Base-by-base conservation (phyloP, 495 filamentous ascomycete genomes). In the Aspergillus heteromorphus region DNA sequence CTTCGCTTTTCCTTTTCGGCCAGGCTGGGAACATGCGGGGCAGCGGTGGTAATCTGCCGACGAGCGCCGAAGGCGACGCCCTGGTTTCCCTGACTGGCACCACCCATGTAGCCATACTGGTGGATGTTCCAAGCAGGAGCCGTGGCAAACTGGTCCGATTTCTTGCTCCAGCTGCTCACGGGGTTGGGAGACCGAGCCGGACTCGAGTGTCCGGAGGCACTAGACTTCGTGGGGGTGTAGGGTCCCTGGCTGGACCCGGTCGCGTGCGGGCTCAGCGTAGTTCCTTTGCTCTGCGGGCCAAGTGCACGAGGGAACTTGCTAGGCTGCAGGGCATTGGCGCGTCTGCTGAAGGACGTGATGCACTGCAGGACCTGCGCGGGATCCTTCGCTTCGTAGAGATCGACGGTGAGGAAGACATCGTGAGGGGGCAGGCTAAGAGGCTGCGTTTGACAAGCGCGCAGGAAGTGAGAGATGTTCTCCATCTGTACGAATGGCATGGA, bases 381-480 rank as follows among this genome's bases (percentile, higher is more conserved):
- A 62, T 99, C 95, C 71, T 99, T 99, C 43, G 81, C 78, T 70
- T 99, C 95, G 76, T 88, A 97, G 41, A 99, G 83, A 71, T 99
- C 95, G 58, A 97, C 95, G 3, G 95, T 99, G 54, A 97, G 83
- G 72, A 99, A 99, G 58, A 92, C 81, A 67, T 99, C 95, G 73
- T 97, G 95, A 4, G 92, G 83, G 27, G 89, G 91, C 34, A 99
- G 81, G 67, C 84, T 88, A 29, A 99, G 76, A 3, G 95, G 93
- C 23, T 87, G 83, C 36, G 78, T 72, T 68, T 95, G 87, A 72
- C 90, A 91, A 47, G 91, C 89, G 60, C 83, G 84, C 45, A 99
- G 84, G 74, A 97, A 99, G 65, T 93, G 88, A 8, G 92, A 95
- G 64, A 99, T 96, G 62, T 99, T 97, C 67, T 99, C 93, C 93